phyloP scores from a whole-genome alignment of 2,329 filamentous ascomycete species.

The Coniochaeta pulveracea region DNA sequence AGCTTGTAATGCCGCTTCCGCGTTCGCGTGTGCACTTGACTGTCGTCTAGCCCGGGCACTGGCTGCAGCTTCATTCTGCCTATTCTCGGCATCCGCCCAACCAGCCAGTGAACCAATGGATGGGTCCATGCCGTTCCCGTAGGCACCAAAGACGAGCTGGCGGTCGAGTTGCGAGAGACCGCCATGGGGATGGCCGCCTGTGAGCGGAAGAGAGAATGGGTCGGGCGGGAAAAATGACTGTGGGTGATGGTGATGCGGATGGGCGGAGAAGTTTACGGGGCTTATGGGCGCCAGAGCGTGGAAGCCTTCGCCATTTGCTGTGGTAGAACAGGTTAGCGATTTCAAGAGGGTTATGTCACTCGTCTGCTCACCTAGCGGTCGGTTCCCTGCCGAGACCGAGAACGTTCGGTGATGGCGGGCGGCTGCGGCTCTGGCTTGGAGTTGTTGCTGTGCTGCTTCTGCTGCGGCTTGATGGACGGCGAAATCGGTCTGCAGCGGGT shows the following conservation, averaged over 20 bases:
- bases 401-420: slow-evolving; percentile 30
- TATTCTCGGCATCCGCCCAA: slow-evolving; percentile 17
- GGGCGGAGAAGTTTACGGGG: slow-evolving; percentile 30
- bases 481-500: slow-evolving; percentile 26
- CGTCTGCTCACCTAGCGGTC: slow-evolving; percentile 25
- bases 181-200: slow-evolving; percentile 24
- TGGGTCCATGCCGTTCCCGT: slow-evolving; percentile 42
- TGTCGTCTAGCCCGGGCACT: slow-evolving; percentile 6
- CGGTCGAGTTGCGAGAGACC: slow-evolving; percentile 61
- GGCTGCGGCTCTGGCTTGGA: slow-evolving; percentile 24
- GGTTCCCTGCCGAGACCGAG: slow-evolving; percentile 18
- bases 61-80: slow-evolving; percentile 15
- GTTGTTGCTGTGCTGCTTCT: slow-evolving; percentile 20
- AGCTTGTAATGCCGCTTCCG: slow-evolving; percentile 15
- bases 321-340: slow-evolving; percentile 27
- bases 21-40: slow-evolving; percentile 13
- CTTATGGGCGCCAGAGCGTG: slow-evolving; percentile 40
- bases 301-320: slow-evolving; percentile 28
- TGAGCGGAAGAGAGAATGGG: slow-evolving; percentile 40
- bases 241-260: slow-evolving; percentile 22
- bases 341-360: slow-evolving; percentile 28
- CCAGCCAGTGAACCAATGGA: slow-evolving; percentile 29
- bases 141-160: slow-evolving; percentile 66
- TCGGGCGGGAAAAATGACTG: slow-evolving; percentile 37
- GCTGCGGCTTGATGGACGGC: slow-evolving; percentile 18